phyloP scores from a whole-genome alignment of 139 green algal genomes.

The Tetraselmis chui region DNA sequence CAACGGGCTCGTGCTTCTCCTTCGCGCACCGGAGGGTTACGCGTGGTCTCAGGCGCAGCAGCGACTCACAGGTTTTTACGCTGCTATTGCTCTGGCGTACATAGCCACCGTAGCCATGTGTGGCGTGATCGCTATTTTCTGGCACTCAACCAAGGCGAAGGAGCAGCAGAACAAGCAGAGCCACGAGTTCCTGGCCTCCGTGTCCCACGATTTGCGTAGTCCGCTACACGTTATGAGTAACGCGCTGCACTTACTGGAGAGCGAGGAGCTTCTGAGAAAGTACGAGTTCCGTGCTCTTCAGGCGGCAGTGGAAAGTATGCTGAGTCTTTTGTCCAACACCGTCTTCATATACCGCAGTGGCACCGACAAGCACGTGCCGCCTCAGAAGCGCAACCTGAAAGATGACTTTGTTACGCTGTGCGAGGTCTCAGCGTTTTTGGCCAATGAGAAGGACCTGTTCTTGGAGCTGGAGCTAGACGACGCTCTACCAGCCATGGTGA shows the following conservation, averaged over 20 bases:
- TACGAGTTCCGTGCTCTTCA: background rate
- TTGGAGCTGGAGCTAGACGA: background rate
- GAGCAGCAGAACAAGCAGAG: background rate
- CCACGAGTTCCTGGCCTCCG: background rate
- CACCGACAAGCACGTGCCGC: background rate
- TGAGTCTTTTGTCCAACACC: background rate
- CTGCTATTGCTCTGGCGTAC: background rate
- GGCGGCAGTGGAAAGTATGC: background rate
- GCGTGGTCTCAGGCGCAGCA: background rate
- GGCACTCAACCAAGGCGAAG: background rate
- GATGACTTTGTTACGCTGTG: background rate
- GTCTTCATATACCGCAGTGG: background rate
- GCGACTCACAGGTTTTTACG: background rate
- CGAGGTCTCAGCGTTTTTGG: background rate
- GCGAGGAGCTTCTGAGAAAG: background rate
- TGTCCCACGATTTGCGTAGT: background rate
- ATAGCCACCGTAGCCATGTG: background rate
- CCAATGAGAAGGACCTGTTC: background rate
- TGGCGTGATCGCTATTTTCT: background rate
- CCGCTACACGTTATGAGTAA: background rate
- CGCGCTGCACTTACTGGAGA: background rate
- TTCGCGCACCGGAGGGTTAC: background rate
- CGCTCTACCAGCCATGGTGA: background rate
- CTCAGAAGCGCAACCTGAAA: background rate
- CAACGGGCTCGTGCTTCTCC: background rate